These are phyloP conservation scores for Rhizoctonia solani DNA, from an alignment of 1,284 basidiomycete species.

Conservation along the genomic window DNA sequence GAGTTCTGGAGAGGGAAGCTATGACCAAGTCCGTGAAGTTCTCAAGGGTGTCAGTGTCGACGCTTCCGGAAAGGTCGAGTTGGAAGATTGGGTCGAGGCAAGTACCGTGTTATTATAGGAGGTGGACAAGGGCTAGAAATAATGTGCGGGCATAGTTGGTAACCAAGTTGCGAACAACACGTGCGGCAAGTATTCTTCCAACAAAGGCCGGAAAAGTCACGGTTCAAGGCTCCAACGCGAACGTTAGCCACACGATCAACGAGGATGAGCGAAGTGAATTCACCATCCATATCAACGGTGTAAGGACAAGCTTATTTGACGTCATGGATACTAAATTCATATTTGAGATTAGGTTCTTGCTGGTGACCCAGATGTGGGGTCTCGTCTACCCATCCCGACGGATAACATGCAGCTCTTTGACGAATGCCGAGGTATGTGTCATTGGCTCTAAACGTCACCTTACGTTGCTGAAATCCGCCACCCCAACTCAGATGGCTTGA, in stretches of 20 bases:
- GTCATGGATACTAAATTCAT: not conserved
- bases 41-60: constrained; percentile 95
- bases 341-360: constrained; percentile 70
- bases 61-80: constrained; percentile 92
- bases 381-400: constrained; percentile 91
- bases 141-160: constrained; percentile 60
- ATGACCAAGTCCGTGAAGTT: constrained; percentile 87
- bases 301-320: constrained; percentile 50
- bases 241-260: constrained; percentile 97
- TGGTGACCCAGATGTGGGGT: constrained; percentile 84
- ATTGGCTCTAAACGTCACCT: not conserved
- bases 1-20: constrained; percentile 76
- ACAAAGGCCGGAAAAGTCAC: constrained; percentile 87
- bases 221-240: constrained; percentile 93
- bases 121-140: not conserved
- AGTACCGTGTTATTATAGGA: constrained; percentile 40
- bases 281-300: constrained; percentile 95
- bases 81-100: constrained; percentile 98
- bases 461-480: not conserved
- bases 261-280: constrained; percentile 96
- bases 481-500: constrained; percentile 71
- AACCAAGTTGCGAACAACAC: constrained; percentile 72
- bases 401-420: constrained; percentile 99
- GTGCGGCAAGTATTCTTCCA: constrained; percentile 59
- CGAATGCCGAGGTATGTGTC: constrained; percentile 69